A percentile compares a stretch with the other conserved stretches of the same genome.
These are phyloP conservation scores for Talaromyces albobiverticillius DNA, from an alignment of 2,329 filamentous ascomycete genomes.

Conservation along the genomic window DNA sequence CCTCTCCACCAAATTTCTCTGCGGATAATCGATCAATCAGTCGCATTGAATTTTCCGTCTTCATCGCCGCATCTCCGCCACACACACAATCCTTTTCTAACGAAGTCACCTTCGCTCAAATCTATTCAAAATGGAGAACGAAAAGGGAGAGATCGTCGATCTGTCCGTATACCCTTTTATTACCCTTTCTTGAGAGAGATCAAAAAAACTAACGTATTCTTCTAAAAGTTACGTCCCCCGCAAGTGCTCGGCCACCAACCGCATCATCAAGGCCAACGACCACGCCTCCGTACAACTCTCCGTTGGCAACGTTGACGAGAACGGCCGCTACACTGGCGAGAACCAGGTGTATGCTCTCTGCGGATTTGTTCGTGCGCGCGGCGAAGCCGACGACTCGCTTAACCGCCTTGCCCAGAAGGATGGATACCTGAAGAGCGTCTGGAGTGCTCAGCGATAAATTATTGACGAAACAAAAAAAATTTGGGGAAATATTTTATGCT, in stretches of 20 bases:
- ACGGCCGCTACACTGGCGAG: slow-evolving; percentile 93
- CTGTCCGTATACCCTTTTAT: slow-evolving; percentile 63
- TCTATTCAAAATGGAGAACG: slow-evolving; percentile 91
- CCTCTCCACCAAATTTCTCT: slow-evolving; percentile 7
- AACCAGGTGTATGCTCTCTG: slow-evolving; percentile 96
- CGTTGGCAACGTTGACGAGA: slow-evolving; percentile 98
- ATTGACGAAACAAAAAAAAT: slow-evolving; percentile 15
- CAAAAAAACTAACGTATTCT: too few species aligned
- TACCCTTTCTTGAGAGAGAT: not conserved
- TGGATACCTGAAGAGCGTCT: slow-evolving; percentile 95
- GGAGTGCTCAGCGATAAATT: slow-evolving; percentile 66
- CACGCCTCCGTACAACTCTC: slow-evolving; percentile 98
- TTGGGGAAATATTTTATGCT: slow-evolving; percentile 17
- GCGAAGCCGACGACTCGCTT: slow-evolving; percentile 93
- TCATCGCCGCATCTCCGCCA: slow-evolving; percentile 23
- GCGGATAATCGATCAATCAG: too few species aligned
- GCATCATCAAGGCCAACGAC: slow-evolving; percentile 99
- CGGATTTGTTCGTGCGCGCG: slow-evolving; percentile 96
- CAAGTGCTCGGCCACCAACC: slow-evolving; percentile 98
- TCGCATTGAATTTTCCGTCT: slow-evolving; percentile 14
- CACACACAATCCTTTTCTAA: slow-evolving; percentile 1
- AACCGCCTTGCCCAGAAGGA: slow-evolving; percentile 96
- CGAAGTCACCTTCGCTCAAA: slow-evolving; percentile 21
- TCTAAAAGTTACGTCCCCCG: slow-evolving; percentile 91
- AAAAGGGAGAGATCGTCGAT: slow-evolving; percentile 99